These are phyloP conservation scores for Melampsora larici-populina DNA, from an alignment of 1,284 basidiomycete genomes.

Conservation along the genomic window DNA sequence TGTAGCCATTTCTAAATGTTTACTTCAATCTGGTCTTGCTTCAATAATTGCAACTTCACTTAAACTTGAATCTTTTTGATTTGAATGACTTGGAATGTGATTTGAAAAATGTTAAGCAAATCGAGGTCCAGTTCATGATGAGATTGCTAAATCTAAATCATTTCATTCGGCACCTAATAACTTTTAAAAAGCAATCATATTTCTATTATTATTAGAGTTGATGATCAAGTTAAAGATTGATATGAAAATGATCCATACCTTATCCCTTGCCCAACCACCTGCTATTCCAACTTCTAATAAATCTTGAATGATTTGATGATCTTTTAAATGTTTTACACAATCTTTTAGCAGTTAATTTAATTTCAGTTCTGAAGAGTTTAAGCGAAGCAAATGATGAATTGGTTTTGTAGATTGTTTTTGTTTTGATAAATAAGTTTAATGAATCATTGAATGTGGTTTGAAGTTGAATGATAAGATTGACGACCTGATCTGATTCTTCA, in stretches of 20 bases:
- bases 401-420: too few species aligned
- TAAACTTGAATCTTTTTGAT: constrained; percentile 52
- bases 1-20: constrained; percentile 96
- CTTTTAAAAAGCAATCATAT: constrained; percentile 57
- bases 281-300: constrained; percentile 64
- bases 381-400: background rate
- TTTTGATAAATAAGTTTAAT: too few species aligned
- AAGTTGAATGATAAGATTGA: too few species aligned
- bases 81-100: constrained; percentile 62
- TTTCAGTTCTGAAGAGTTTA: constrained; percentile 5
- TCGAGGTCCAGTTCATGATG: constrained; percentile 75
- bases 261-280: constrained; percentile 96
- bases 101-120: constrained; percentile 76
- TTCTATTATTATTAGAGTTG: too few species aligned
- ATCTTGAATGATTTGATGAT: background rate
- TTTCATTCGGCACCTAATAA: constrained; percentile 76
- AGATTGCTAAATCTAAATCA: constrained; percentile 91
- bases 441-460: too few species aligned
- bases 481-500: too few species aligned
- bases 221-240: too few species aligned
- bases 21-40: constrained; percentile 93
- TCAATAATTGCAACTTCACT: constrained; percentile 69
- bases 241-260: constrained; percentile 69
- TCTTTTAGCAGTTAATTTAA: constrained; percentile 3
- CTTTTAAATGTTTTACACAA: background rate